Base-by-base conservation (phyloP, 768 basidiomycete species). In the Mycena polygramma region DNA sequence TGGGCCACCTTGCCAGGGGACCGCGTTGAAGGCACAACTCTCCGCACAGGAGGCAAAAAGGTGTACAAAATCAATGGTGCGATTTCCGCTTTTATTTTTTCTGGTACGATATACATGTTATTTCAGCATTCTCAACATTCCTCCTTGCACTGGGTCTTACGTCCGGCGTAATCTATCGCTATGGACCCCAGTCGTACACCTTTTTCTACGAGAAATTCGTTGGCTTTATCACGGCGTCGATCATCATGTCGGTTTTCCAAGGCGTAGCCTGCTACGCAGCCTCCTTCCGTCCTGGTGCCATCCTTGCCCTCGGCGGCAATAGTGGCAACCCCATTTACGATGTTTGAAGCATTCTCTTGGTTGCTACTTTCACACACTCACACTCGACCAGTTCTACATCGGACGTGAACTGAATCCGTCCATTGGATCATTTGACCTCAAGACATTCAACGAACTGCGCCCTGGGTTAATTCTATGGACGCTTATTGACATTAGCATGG, bases 1-100 rank as follows among this genome's bases (percentile, higher is more conserved):
- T 98, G 97, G 96, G 85, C 83, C 7, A 75, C 95, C 57, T 82
- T 99, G 15, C 98, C 90, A 1, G 90, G 90, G 6, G 91, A 94
- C 68, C 84, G 85, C 83, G 84, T 95, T 7, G 84, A 92, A 55
- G 95, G 95, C 26, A 88, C 83, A 30, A 83, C 84, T 10, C 79
- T 97, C 74, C 87, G 98, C 54, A 91, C 90, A 49, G 97, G 97
- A 0, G 85, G 83, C 63, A 91, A 86, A 76, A 91, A 93, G 78
- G 81, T 86, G 69, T 99, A 99, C 86, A 98, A 94, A 83, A 95
- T 98, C 69, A 99, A 99, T 83, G 97, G 97, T 96, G 77, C 74
- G 87, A 80, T 43, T 64, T 37, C 35, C 52, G 13, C 36, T 66
- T 35, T 66, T 48, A 52, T 45, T 39, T 70, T 26, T 53, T 37